Percentiles rank a stretch among this genome's conserved stretches.
Conservation (phyloP, 148 eudicot genomes). For the Chenopodium album region DNA sequence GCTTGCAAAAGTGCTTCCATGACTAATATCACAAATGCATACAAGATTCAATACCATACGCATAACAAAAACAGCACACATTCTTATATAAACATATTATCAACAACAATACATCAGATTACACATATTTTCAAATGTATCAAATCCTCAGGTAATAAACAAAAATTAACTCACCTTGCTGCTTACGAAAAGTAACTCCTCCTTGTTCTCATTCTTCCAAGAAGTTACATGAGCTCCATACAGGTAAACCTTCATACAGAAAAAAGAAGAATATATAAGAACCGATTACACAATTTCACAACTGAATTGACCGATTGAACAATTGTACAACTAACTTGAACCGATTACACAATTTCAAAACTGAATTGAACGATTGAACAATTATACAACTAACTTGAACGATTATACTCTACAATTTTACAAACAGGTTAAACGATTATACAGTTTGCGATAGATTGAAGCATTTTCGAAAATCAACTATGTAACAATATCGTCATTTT, state of each 20-base stretch:
- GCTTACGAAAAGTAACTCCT: slow-evolving; percentile 89
- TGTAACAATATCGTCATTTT: neutral
- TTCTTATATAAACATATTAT: neutral
- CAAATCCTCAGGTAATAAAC: neutral
- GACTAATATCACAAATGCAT: too few species aligned
- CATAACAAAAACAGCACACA: neutral
- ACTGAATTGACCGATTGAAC: neutral
- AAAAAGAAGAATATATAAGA: neutral
- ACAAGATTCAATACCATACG: too few species aligned
- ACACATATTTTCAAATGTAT: neutral
- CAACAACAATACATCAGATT: too few species aligned
- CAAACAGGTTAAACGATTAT: neutral
- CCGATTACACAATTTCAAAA: neutral
- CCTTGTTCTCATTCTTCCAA: slow-evolving; percentile 90
- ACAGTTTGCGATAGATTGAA: neutral
- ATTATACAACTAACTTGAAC: too few species aligned
- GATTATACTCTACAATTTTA: neutral
- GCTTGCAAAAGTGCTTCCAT: too few species aligned
- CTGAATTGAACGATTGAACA: neutral
- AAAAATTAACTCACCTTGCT: slow-evolving; percentile 57
- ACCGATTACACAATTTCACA: neutral
- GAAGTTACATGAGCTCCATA: slow-evolving; percentile 94
- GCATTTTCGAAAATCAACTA: neutral
- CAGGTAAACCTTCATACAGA: slow-evolving; percentile 54
- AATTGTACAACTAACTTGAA: too few species aligned